Evolutionary conservation across 1,139 yeast species (phyloP).

Genomic region (Kodamaea suecica): DNA sequence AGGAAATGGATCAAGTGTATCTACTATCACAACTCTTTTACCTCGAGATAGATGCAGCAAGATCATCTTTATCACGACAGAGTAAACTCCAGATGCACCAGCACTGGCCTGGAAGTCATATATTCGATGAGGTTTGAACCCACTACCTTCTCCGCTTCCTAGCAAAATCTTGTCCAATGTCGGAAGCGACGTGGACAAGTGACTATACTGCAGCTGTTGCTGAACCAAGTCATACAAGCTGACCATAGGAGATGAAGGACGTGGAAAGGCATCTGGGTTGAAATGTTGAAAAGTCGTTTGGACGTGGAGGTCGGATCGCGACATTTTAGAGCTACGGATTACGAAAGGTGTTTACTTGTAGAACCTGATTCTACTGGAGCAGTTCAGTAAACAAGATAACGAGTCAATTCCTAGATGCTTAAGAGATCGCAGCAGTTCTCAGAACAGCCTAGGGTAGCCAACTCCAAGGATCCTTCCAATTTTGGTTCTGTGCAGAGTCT

Average conservation of each 20-base stretch:
- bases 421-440: too few species aligned
- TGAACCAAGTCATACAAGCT: constrained; percentile 21
- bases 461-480: too few species aligned
- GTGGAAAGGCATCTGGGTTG: too few species aligned
- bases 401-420: too few species aligned
- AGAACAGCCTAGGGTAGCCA: too few species aligned
- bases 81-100: constrained; percentile 23
- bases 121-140: constrained; percentile 19
- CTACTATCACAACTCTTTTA: constrained; percentile 27
- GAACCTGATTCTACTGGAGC: too few species aligned
- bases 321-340: too few species aligned
- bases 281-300: too few species aligned
- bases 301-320: too few species aligned
- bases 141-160: constrained; percentile 12
- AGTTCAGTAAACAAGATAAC: too few species aligned
- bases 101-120: constrained; percentile 42
- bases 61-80: constrained; percentile 24
- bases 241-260: constrained; percentile 20
- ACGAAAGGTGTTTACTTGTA: too few species aligned
- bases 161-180: constrained; percentile 24
- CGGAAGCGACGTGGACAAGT: constrained; percentile 27
- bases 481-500: too few species aligned
- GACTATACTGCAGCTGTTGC: constrained; percentile 20
- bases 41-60: constrained; percentile 26
- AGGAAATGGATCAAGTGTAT: constrained; percentile 32